Evolutionary conservation across 2,329 filamentous ascomycete species (phyloP).

Genomic region (Teratosphaeria gauchensis): DNA sequence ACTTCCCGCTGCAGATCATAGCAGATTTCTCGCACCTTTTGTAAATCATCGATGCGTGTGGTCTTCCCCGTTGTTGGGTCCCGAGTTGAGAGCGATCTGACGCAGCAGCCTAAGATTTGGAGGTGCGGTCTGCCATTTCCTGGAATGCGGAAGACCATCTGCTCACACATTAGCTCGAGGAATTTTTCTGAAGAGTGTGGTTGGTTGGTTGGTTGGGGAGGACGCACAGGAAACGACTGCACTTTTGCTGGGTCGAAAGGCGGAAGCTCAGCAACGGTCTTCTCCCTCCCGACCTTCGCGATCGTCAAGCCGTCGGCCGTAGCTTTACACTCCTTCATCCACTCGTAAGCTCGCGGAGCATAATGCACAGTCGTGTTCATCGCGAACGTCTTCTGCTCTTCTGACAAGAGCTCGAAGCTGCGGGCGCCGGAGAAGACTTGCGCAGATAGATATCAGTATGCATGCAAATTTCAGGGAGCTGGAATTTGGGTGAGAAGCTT

Average conservation of each 20-base stretch:
- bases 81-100: neutral
- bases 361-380: constrained; percentile 23
- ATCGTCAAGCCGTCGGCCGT: constrained; percentile 20
- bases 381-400: constrained; percentile 18
- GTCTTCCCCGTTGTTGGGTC: neutral
- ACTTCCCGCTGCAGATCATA: neutral
- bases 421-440: constrained; percentile 20
- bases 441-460: too few relatives aligned
- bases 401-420: constrained; percentile 17
- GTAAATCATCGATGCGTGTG: neutral
- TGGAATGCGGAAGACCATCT: neutral
- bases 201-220: neutral
- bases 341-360: constrained; percentile 22
- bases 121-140: neutral
- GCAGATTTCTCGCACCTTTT: neutral
- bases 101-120: neutral
- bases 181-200: too few relatives aligned
- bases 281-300: constrained; percentile 4
- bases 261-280: neutral
- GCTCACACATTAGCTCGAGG: neutral
- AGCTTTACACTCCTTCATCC: constrained; percentile 23
- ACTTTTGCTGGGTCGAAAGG: neutral
- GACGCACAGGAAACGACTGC: neutral
- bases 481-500: too few relatives aligned
- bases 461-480: too few relatives aligned